These are phyloP conservation scores for Phytophthora aleatoria DNA, from an alignment of 352 stramenopile genomes.

Conservation along the genomic window DNA sequence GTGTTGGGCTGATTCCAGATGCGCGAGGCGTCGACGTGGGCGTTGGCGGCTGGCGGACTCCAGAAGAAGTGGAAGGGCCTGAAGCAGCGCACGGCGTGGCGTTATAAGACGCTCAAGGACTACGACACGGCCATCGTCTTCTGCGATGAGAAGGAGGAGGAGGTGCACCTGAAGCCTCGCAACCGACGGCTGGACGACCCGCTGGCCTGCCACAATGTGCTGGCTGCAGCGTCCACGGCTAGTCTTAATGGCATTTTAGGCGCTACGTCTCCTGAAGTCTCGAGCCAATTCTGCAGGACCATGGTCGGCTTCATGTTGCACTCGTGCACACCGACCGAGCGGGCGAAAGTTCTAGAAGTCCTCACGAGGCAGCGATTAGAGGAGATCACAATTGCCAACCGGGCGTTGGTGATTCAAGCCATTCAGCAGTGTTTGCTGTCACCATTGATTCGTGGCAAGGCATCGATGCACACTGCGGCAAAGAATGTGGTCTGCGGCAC, in stretches of 20 bases:
- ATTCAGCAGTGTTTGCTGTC: slow-evolving; percentile 82
- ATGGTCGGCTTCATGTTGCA: slow-evolving; percentile 90
- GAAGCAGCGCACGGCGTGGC: slow-evolving; percentile 84
- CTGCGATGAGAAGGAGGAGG: slow-evolving; percentile 69
- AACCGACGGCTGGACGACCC: slow-evolving; percentile 63
- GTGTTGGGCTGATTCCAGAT: slow-evolving; percentile 7
- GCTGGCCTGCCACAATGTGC: slow-evolving; percentile 78
- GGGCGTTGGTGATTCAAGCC: slow-evolving; percentile 73
- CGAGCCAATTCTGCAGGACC: slow-evolving; percentile 75
- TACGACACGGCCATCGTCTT: slow-evolving; percentile 75
- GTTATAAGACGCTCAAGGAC: slow-evolving; percentile 83
- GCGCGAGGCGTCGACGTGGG: slow-evolving; percentile 68
- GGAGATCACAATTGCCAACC: slow-evolving; percentile 80
- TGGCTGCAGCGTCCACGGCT: slow-evolving; percentile 52
- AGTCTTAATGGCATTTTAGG: slow-evolving; percentile 82
- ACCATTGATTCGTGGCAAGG: slow-evolving; percentile 70
- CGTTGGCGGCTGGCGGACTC: slow-evolving; percentile 71
- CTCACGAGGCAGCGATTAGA: slow-evolving; percentile 64
- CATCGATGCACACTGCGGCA: slow-evolving; percentile 63
- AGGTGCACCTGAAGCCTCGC: slow-evolving; percentile 71
- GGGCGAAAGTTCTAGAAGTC: slow-evolving; percentile 77
- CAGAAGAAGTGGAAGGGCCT: slow-evolving; percentile 84
- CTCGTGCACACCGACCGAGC: slow-evolving; percentile 60
- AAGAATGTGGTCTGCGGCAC: slow-evolving; percentile 77
- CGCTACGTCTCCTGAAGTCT: slow-evolving; percentile 75